Evolutionary conservation across 2,329 filamentous ascomycete species (phyloP), one percentile per base, ranked within the genome.

Genomic region (Talaromyces verruculosus): DNA sequence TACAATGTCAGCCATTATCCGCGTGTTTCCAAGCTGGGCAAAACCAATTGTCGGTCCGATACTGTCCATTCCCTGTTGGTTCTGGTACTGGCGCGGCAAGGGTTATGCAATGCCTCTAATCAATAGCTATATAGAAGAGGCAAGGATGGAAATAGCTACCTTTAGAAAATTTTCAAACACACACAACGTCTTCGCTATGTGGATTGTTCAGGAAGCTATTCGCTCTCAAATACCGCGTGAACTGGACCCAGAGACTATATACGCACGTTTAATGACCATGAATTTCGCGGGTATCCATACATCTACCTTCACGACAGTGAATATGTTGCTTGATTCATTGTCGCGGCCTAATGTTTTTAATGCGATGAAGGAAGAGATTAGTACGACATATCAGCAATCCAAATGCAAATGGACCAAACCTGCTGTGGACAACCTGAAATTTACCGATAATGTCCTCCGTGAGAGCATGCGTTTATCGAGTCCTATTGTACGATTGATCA

Each of bases 221-320:
- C 55, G 55, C 5, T 59, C 55, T 11, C 19, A 59, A n/a, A 59
- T 59, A 10, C 55, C 55, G 11, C 55, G 35, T 41, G 55, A 59
- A 41, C 30, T 59, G 37, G 55, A 59, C 35, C 55, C 55, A 8
- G 55, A 59, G 22, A 41, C 55, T 5, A 59, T 59, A 35, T 59
- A 59, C n/a, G 55, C 55, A 11, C 55, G 55, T n/a, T 59, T 59
- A 33, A 59, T 59, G 55, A 59, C 55, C 1, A 59, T 59, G 55
- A 59, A 59, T 25, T 59, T 59, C 10, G 55, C 55, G 1, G 55
- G 55, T 35, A 59, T 59, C 35, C 55, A 59, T 6, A 59, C 55
- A 11, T 59, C 55, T 5, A 17, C 55, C 19, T 59, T 59, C 22
- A 59, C 55, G 19, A 41, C 55, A n/a, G 55, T 59, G 11, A 59